A percentile compares a stretch with the other conserved stretches of the same genome.
phyloP scores from a whole-genome alignment of 2,329 filamentous ascomycete species.

The Nemania diffusa region DNA sequence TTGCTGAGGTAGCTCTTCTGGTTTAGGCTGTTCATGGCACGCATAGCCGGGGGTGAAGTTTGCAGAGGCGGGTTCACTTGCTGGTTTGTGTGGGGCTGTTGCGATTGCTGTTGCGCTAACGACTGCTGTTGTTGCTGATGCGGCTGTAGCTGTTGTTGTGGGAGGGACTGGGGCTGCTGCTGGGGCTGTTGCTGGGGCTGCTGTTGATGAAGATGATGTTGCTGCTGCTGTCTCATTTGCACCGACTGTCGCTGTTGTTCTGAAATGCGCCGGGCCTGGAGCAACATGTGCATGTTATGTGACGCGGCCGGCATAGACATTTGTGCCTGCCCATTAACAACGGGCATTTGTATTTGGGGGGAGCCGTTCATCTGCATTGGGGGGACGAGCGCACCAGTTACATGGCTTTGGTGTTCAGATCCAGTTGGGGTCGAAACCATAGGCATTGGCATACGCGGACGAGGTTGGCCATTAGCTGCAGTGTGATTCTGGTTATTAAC shows the following conservation, averaged over 20 bases:
- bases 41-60: constrained; percentile 58
- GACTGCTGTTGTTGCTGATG: constrained; percentile 39
- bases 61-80: constrained; percentile 51
- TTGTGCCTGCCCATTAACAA: constrained; percentile 66
- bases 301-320: constrained; percentile 63
- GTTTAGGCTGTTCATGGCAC: constrained; percentile 56
- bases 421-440: constrained; percentile 58
- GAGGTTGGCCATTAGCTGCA: constrained; percentile 58
- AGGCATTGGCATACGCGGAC: constrained; percentile 65
- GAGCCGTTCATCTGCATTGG: constrained; percentile 72
- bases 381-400: constrained; percentile 61
- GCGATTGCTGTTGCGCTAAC: constrained; percentile 29
- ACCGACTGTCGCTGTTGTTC: constrained; percentile 69
- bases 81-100: constrained; percentile 50
- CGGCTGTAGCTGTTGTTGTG: constrained; percentile 29
- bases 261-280: constrained; percentile 73
- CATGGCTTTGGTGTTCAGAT: constrained; percentile 60
- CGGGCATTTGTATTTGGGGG: constrained; percentile 76
- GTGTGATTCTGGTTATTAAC: constrained; percentile 58
- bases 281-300: constrained; percentile 65
- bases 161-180: constrained; percentile 38
- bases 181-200: constrained; percentile 49
- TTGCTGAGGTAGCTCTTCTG: constrained; percentile 65
- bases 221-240: constrained; percentile 55
- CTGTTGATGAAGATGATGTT: constrained; percentile 53